Conservation (phyloP, 768 basidiomycete species). For the Psilocybe tampanensis region DNA sequence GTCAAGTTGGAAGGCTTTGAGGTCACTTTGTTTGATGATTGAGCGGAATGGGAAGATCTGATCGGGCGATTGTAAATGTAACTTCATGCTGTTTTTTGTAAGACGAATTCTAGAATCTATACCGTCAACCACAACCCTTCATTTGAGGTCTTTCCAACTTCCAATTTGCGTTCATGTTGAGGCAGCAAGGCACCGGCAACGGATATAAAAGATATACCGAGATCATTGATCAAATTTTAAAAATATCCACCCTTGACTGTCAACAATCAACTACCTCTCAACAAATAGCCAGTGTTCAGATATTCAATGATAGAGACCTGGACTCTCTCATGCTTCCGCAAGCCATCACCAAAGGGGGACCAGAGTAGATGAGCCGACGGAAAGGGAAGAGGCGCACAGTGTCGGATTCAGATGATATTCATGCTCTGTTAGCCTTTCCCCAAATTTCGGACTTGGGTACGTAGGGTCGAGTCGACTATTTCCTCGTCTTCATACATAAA, state of each 20-base stretch:
- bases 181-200: too few species aligned
- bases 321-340: neutral
- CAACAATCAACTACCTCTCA: too few species aligned
- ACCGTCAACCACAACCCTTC: too few species aligned
- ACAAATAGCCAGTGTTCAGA: too few species aligned
- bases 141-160: too few species aligned
- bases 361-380: neutral
- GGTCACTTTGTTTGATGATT: conserved; percentile 34
- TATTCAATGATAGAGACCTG: neutral
- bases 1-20: conserved; percentile 31
- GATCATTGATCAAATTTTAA: too few species aligned
- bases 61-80: too few species aligned
- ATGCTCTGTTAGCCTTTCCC: neutral
- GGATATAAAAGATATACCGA: too few species aligned
- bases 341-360: neutral
- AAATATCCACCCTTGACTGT: too few species aligned
- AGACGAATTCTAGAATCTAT: too few species aligned
- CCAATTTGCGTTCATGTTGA: too few species aligned
- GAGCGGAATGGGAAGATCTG: neutral
- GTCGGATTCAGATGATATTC: neutral
- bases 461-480: neutral
- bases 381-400: neutral
- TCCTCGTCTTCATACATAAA: neutral
- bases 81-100: too few species aligned
- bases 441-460: neutral